phyloP scores from a whole-genome alignment of 2,329 filamentous ascomycete genomes.

The Arthrobotrys iridis region DNA sequence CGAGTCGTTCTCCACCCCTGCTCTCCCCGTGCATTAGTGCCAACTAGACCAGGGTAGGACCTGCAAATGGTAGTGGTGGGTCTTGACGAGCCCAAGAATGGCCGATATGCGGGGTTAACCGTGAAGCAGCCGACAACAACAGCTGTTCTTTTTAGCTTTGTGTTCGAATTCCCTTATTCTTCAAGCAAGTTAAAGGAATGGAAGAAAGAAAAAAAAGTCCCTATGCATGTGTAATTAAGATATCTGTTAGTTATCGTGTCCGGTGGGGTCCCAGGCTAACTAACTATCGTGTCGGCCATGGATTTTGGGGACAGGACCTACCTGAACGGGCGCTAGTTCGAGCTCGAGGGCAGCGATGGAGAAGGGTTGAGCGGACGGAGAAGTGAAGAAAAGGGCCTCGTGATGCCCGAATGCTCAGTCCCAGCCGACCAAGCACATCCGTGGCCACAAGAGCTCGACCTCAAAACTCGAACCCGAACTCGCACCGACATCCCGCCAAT shows the following conservation, averaged over 20 bases:
- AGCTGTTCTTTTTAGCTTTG: not conserved
- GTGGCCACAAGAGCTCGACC: constrained; percentile 1
- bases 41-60: constrained; percentile 21
- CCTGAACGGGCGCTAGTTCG: constrained; percentile 20
- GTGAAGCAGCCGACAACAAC: constrained; percentile 20
- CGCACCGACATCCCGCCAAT: too few species aligned
- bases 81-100: constrained; percentile 3
- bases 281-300: not conserved
- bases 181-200: too few species aligned
- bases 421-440: constrained; percentile 25
- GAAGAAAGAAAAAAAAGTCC: not conserved
- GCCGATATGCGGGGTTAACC: constrained; percentile 36
- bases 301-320: constrained; percentile 25
- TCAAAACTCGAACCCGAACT: too few species aligned
- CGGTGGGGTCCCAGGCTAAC: too few species aligned
- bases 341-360: not conserved
- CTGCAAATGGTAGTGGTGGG: constrained; percentile 5
- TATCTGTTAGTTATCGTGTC: not conserved
- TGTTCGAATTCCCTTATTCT: too few species aligned
- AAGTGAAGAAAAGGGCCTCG: constrained; percentile 15
- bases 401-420: constrained; percentile 26
- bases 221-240: constrained; percentile 18
- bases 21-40: constrained; percentile 10
- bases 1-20: constrained; percentile 22
- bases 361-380: constrained; percentile 39